Conservation (phyloP, 768 basidiomycete genomes). For the Hygrocybe punicea region DNA sequence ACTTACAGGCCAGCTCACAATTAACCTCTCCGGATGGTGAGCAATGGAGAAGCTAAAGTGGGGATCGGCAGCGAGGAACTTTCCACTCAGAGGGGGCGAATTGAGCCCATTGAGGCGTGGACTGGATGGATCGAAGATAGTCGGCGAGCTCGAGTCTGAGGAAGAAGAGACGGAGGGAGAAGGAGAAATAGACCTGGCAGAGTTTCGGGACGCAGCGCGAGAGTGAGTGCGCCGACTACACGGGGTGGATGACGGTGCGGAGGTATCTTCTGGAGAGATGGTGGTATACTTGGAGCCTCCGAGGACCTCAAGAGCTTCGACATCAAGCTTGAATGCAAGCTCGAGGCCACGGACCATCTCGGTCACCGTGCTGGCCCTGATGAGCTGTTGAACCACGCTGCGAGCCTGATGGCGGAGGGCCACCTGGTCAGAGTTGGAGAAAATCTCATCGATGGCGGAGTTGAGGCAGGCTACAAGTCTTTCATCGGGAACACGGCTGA, state of each 20-base stretch:
- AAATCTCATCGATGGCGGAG: background rate
- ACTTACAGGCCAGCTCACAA: background rate
- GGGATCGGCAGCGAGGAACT: background rate
- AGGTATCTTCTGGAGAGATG: background rate
- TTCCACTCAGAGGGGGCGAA: no score
- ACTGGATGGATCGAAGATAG: no score
- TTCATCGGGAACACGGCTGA: background rate
- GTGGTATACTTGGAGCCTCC: background rate
- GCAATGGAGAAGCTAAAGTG: background rate
- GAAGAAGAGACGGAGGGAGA: no score
- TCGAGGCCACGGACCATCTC: background rate
- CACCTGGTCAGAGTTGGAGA: background rate
- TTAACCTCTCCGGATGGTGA: background rate
- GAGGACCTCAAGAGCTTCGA: background rate
- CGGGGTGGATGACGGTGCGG: background rate
- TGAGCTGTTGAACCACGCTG: background rate
- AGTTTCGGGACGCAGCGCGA: background rate
- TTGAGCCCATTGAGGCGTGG: no score
- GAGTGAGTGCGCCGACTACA: background rate
- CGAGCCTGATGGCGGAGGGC: background rate
- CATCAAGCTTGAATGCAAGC: background rate
- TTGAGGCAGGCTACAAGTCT: background rate
- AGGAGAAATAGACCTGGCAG: no score
- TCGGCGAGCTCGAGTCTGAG: no score
- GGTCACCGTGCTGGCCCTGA: background rate